Base-by-base conservation (phyloP, 805 yeast species). In the Candida arabinofermentans region DNA sequence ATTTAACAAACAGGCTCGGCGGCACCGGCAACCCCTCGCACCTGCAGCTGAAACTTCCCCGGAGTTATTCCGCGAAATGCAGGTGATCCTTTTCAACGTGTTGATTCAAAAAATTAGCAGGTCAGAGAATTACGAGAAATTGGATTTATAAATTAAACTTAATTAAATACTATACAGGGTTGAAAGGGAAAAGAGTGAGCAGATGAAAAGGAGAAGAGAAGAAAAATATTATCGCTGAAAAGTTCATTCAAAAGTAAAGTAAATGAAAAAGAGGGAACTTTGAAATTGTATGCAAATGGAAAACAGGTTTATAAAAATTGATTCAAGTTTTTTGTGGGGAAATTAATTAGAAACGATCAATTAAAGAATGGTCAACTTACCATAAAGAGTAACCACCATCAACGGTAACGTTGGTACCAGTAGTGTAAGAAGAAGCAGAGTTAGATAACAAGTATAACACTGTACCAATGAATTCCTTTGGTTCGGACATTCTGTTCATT, bases 321-420 rank as follows among this genome's bases (percentile, higher is more conserved):
- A 26, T 26, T n/a, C n/a, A n/a, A n/a, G n/a, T n/a, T n/a, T n/a
- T n/a, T n/a, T n/a, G n/a, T n/a, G n/a, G n/a, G n/a, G n/a, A 26
- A 26, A 10, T 26, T 5, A 13, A 26, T 26, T n/a, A n/a, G n/a
- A n/a, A n/a, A n/a, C n/a, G n/a, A n/a, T n/a, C n/a, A n/a, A n/a
- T n/a, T n/a, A n/a, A n/a, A n/a, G n/a, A n/a, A n/a, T n/a, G n/a
- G n/a, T n/a, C n/a, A n/a, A n/a, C n/a, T 65, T 64, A 86, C 91
- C 91, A 85, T 52, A 88, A 81, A 53, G 83, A 83, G 71, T 85
- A 86, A 43, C 95, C 95, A 57, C 95, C 95, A 59, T 86, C 95
- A 43, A 84, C 91, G 24, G 83, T 79, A 65, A 86, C 65, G 65
- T 86, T 85, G 61, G 84, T 82, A 57, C 95, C 95, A 13, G 95